phyloP scores from a whole-genome alignment of 495 filamentous ascomycete genomes.

The Hypoxylon perforatum region DNA sequence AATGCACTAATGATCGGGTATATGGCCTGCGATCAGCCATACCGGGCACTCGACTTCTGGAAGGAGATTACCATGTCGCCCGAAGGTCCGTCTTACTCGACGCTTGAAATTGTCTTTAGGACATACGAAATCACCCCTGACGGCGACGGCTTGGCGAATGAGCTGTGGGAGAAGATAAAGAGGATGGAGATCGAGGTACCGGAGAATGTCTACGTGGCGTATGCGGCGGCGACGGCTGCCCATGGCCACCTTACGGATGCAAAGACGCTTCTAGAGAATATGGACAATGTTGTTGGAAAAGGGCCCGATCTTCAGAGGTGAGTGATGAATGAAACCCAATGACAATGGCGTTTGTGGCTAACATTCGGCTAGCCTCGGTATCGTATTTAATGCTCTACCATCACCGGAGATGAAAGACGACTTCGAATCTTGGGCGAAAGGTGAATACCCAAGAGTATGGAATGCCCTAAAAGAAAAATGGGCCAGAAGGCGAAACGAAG shows the following conservation, averaged over 20 bases:
- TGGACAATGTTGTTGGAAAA: conserved; percentile 71
- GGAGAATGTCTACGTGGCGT: conserved; percentile 74
- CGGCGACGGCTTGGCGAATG: conserved; percentile 71
- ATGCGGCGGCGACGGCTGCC: conserved; percentile 77
- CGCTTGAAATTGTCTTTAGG: conserved; percentile 80
- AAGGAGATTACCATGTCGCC: conserved; percentile 76
- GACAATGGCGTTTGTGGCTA: conserved; percentile 12
- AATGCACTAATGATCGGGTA: conserved; percentile 92
- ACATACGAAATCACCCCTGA: conserved; percentile 73
- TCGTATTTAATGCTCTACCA: conserved; percentile 77
- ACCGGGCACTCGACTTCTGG: conserved; percentile 81
- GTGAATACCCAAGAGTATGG: conserved; percentile 76
- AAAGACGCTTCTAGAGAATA: conserved; percentile 68
- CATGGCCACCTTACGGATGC: conserved; percentile 74
- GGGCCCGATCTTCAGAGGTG: conserved; percentile 75
- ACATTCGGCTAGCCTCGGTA: conserved; percentile 66
- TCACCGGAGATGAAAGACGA: conserved; percentile 68
- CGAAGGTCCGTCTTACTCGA: conserved; percentile 85
- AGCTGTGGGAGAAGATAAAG: conserved; percentile 79
- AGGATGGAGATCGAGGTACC: conserved; percentile 81
- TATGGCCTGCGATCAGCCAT: conserved; percentile 69
- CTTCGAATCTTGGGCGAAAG: conserved; percentile 76
- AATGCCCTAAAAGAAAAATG: conserved; percentile 64
- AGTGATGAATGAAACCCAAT: conserved; percentile 53
- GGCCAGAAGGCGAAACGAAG: conserved; percentile 47